Conservation (phyloP, 768 basidiomycete species). For the Leccinellum rugosiceps region DNA sequence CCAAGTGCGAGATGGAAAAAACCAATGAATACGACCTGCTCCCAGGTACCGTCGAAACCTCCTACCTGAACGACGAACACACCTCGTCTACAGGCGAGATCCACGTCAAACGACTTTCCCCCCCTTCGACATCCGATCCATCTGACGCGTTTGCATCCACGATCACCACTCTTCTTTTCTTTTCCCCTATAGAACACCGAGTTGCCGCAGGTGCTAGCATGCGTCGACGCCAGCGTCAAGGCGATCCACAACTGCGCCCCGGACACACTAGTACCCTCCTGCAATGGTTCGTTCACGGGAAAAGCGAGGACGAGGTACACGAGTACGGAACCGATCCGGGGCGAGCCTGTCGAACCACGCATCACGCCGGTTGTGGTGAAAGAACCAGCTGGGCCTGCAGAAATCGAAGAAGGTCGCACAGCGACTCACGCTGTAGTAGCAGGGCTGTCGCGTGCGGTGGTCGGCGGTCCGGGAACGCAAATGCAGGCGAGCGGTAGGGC, state of each 20-base stretch:
- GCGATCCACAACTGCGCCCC: conserved; percentile 12
- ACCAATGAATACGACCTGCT: conserved; percentile 23
- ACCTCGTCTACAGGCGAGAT: conserved; percentile 25
- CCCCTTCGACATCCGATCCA: neutral
- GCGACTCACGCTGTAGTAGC: neutral
- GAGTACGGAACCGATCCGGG: conserved; percentile 5
- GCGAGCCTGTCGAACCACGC: conserved; percentile 22
- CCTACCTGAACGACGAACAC: conserved; percentile 24
- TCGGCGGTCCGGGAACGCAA: conserved; percentile 16
- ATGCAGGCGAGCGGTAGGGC: conserved; percentile 26
- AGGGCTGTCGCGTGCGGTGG: conserved; percentile 19
- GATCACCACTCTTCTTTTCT: too few relatives aligned
- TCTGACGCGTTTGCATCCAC: neutral
- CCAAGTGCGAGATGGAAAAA: conserved; percentile 27
- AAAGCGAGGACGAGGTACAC: conserved; percentile 19
- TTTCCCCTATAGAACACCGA: conserved; percentile 6
- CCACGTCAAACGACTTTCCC: conserved; percentile 1
- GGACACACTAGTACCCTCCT: conserved; percentile 7
- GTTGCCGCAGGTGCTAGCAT: conserved; percentile 18
- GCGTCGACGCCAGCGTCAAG: conserved; percentile 16
- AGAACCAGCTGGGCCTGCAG: conserved; percentile 25
- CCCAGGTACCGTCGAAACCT: conserved; percentile 27
- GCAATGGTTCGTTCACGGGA: neutral
- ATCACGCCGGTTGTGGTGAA: conserved; percentile 24
- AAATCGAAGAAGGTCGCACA: conserved; percentile 13